Evolutionary conservation across 257 asterid species (phyloP).

Genomic region (Ilex asprella): DNA sequence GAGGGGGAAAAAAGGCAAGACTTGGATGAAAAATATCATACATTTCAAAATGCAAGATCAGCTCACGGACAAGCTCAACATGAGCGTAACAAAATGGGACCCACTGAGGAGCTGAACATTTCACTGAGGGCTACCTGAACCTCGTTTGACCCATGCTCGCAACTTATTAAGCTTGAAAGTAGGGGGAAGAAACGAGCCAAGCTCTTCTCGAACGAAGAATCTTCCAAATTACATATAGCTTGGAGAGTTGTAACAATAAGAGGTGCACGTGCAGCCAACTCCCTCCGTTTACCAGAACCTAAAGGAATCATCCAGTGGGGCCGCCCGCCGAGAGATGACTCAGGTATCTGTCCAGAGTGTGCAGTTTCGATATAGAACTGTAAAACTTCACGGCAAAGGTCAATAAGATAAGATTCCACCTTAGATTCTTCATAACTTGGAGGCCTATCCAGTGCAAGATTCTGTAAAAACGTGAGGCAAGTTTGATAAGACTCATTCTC

Average conservation of each 20-base stretch:
- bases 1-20: constrained; percentile 13
- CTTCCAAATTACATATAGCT: constrained; percentile 75
- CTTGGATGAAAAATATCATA: constrained; percentile 32
- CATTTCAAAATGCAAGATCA: constrained; percentile 23
- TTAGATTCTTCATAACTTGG: constrained; percentile 46
- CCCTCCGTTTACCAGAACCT: constrained; percentile 85
- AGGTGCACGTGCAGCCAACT: constrained; percentile 93
- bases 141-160: constrained; percentile 95
- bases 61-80: constrained; percentile 37
- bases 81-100: constrained; percentile 75
- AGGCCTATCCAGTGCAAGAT: constrained; percentile 60
- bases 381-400: constrained; percentile 79
- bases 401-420: constrained; percentile 73
- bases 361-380: constrained; percentile 69
- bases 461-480: constrained; percentile 79
- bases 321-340: constrained; percentile 31
- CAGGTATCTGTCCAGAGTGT: constrained; percentile 29
- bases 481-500: constrained; percentile 96
- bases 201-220: constrained; percentile 71
- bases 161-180: constrained; percentile 73
- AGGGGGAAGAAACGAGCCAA: constrained; percentile 67
- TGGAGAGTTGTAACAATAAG: constrained; percentile 75
- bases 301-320: constrained; percentile 71
- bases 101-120: constrained; percentile 75
- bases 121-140: constrained; percentile 83